These are phyloP conservation scores for Exophiala sideris DNA, from an alignment of 2,329 filamentous ascomycete species.

Conservation along the genomic window DNA sequence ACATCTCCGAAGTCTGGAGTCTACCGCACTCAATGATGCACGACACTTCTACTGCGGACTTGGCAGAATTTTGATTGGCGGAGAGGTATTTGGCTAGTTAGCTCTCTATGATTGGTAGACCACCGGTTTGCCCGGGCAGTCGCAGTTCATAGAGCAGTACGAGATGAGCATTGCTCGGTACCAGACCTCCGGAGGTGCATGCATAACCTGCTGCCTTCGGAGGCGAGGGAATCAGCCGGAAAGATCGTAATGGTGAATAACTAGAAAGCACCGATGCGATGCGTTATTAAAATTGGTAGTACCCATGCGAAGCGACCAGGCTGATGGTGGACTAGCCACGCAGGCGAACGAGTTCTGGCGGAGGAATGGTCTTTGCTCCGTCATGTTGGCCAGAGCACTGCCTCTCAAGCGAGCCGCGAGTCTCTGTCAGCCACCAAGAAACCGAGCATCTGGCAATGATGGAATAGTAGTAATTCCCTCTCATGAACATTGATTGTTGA, in stretches of 20 bases:
- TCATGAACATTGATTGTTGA: too few relatives aligned
- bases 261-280: not conserved
- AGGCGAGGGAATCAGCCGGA: too few relatives aligned
- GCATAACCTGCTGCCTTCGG: too few relatives aligned
- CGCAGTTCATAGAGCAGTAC: too few relatives aligned
- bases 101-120: not conserved
- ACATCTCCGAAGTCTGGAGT: not conserved
- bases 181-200: too few relatives aligned
- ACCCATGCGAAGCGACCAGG: not conserved
- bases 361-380: not conserved
- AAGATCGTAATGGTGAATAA: not conserved
- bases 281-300: not conserved
- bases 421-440: constrained; percentile 1
- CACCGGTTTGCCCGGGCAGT: too few relatives aligned
- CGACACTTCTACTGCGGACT: constrained; percentile 7
- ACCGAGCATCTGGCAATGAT: too few relatives aligned
- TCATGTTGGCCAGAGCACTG: constrained; percentile 14
- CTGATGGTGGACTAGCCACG: not conserved
- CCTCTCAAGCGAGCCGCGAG: constrained; percentile 5
- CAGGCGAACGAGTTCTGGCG: not conserved
- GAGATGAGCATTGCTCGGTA: too few relatives aligned
- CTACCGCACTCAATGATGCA: constrained; percentile 8
- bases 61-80: constrained; percentile 16
- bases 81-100: not conserved
- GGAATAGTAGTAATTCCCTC: too few relatives aligned